phyloP scores from a whole-genome alignment of 2,329 filamentous ascomycete species.

The Conoideocrella luteorostrata region DNA sequence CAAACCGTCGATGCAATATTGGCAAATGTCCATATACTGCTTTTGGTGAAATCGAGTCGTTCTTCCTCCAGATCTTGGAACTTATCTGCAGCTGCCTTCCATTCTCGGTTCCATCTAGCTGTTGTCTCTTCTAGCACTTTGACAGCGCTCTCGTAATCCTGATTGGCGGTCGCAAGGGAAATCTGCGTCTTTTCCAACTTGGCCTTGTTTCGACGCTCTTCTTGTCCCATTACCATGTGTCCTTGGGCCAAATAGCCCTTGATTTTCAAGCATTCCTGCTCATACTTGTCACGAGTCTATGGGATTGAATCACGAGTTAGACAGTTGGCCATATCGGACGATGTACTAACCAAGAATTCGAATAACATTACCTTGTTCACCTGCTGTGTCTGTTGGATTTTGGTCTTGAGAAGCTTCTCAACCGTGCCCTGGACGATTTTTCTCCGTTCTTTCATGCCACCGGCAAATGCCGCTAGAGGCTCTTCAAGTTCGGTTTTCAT shows the following conservation, averaged over 20 bases:
- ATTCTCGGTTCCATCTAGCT: conserved; percentile 92
- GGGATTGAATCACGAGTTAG: not conserved
- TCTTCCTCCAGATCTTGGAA: conserved; percentile 99
- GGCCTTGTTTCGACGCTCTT: conserved; percentile 97
- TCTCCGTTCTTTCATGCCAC: conserved; percentile 89
- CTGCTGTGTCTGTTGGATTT: conserved; percentile 80
- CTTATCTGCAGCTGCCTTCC: conserved; percentile 97
- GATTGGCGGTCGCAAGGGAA: conserved; percentile 82
- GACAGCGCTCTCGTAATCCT: conserved; percentile 87
- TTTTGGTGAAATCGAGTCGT: conserved; percentile 93
- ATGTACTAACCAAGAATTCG: not conserved
- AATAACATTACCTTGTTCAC: conserved; percentile 71
- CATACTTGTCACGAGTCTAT: conserved; percentile 83
- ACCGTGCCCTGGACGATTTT: conserved; percentile 95
- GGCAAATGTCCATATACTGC: conserved; percentile 94
- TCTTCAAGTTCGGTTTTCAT: conserved; percentile 97
- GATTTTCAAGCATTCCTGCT: conserved; percentile 96
- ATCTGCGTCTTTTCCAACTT: conserved; percentile 99
- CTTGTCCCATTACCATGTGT: conserved; percentile 99
- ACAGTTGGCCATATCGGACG: too few species aligned
- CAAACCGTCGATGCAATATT: conserved; percentile 97
- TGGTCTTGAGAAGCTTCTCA: conserved; percentile 88
- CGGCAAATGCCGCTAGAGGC: conserved; percentile 82
- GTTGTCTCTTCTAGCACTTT: conserved; percentile 95
- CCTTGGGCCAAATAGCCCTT: conserved; percentile 97